Conservation (phyloP, 768 basidiomycete genomes). For the Lactarius hengduanensis region DNA sequence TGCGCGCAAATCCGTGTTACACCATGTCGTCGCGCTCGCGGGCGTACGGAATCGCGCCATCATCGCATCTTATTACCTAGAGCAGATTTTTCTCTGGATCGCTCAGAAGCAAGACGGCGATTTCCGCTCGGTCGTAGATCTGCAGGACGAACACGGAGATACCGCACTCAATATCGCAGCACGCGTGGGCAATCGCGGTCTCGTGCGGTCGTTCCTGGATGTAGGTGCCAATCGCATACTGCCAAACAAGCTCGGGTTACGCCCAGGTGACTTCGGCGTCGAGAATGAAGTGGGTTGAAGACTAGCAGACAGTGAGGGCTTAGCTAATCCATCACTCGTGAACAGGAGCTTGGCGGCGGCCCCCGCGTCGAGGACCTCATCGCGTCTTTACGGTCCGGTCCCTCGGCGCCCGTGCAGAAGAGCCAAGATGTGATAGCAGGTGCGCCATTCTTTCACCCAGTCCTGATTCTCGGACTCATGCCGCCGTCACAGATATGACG, state of each 20-base stretch:
- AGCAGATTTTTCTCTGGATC: conserved; percentile 84
- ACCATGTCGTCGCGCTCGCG: conserved; percentile 88
- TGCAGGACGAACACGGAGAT: conserved; percentile 94
- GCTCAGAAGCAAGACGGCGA: conserved; percentile 73
- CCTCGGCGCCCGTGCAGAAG: conserved; percentile 78
- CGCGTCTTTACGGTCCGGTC: conserved; percentile 66
- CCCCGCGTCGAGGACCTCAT: conserved; percentile 79
- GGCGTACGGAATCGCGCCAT: conserved; percentile 86
- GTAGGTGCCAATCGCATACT: conserved; percentile 88
- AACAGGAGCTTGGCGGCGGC: conserved; percentile 66
- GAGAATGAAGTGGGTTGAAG: conserved; percentile 71
- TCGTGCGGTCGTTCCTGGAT: conserved; percentile 85
- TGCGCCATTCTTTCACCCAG: conserved; percentile 33
- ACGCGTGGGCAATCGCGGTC: conserved; percentile 82
- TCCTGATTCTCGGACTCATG: conserved; percentile 21
- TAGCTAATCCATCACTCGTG: conserved; percentile 17
- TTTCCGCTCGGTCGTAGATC: conserved; percentile 78
- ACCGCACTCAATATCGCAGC: conserved; percentile 96
- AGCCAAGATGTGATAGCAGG: conserved; percentile 85
- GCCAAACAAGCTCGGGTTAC: conserved; percentile 89
- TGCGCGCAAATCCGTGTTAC: conserved; percentile 79
- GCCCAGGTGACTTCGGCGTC: conserved; percentile 93
- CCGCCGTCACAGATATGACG: conserved; percentile 63
- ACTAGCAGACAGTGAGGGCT: conserved; percentile 6
- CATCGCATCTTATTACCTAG: conserved; percentile 87